Base-by-base conservation (phyloP, 2,329 filamentous ascomycete species). In the Claviceps quebecensis region DNA sequence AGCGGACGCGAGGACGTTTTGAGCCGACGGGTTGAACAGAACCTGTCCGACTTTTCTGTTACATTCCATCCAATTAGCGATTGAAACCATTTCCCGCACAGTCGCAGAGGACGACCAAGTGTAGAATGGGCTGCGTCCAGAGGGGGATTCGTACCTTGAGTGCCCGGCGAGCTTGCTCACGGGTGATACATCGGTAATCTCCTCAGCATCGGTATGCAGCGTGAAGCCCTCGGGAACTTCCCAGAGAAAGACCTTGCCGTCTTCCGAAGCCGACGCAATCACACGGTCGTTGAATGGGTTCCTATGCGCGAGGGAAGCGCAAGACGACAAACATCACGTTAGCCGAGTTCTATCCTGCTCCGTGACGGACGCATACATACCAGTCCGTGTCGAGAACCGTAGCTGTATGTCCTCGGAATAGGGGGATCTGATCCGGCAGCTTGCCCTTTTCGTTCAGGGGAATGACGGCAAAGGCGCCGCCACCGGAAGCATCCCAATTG, bases 171-270 rank as follows among this genome's bases (percentile, higher is more conserved):
- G 76, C 72, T 86, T 94, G 62, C 80, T 82, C 47, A 90, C 74
- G 7, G 93, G 93, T 47, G 80, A 72, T 56, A 98, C 83, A 66
- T 96, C 86, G 62, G 81, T 69, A 46, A 89, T 80, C 63, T 95
- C 87, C 56, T 96, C 90, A 47, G 82, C 81, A 63, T 97, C 90
- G 41, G 82, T 86, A 65, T 89, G 79, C 54, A 97, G 75, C 3
- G 85, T 84, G 67, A 97, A 97, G 67, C 79, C 79, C 59, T 94
- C 75, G 9, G 93, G 93, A 41, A 98, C 91, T 72, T 90, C 80
- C 91, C 93, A 98, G 63, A 98, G 77, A 65, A 95, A 95, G 61
- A 97, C 84, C 77, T 95, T 97, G 67, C 86, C 91, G 70, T 98
- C 93, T 65, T 98, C 93, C 49, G 91, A 95, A 53, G 86, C 90